Percentiles rank a stretch among this genome's conserved stretches.
These are phyloP conservation scores for Byssoonygena ceratinophila DNA, from an alignment of 2,329 filamentous ascomycete genomes.

Conservation along the genomic window DNA sequence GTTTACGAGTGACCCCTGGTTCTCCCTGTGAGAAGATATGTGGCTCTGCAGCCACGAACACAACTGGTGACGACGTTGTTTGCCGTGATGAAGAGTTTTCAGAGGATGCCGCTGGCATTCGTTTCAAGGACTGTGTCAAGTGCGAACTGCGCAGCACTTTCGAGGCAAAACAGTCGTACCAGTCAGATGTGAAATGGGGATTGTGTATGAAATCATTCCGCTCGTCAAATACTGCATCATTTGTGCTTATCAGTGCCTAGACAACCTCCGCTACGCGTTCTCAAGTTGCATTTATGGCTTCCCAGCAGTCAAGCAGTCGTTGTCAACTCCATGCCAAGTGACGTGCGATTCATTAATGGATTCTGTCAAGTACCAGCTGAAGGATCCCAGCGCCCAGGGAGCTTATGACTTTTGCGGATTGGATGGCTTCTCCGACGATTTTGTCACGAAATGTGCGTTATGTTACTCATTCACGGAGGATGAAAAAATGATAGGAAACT, in stretches of 20 bases:
- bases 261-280: conserved; percentile 38
- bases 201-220: conserved; percentile 28
- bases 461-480: conserved; percentile 36
- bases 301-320: conserved; percentile 27
- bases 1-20: conserved; percentile 27
- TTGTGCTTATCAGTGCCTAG: conserved; percentile 20
- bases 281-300: conserved; percentile 36
- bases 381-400: conserved; percentile 23
- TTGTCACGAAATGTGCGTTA: conserved; percentile 33
- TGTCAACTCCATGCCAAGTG: conserved; percentile 38
- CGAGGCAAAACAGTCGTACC: conserved; percentile 24
- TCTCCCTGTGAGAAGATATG: conserved; percentile 32
- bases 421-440: conserved; percentile 32
- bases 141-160: conserved; percentile 35
- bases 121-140: conserved; percentile 33
- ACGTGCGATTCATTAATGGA: conserved; percentile 29
- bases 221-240: not conserved
- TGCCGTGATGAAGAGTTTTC: conserved; percentile 33
- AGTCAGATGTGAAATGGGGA: conserved; percentile 38
- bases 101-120: conserved; percentile 24
- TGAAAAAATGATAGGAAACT: conserved; percentile 36
- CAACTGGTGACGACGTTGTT: conserved; percentile 33
- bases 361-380: conserved; percentile 26
- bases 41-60: conserved; percentile 25
- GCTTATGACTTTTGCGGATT: conserved; percentile 32